phyloP scores from a whole-genome alignment of 176 grass and related monocot species.

The Alopecurus myosuroides region DNA sequence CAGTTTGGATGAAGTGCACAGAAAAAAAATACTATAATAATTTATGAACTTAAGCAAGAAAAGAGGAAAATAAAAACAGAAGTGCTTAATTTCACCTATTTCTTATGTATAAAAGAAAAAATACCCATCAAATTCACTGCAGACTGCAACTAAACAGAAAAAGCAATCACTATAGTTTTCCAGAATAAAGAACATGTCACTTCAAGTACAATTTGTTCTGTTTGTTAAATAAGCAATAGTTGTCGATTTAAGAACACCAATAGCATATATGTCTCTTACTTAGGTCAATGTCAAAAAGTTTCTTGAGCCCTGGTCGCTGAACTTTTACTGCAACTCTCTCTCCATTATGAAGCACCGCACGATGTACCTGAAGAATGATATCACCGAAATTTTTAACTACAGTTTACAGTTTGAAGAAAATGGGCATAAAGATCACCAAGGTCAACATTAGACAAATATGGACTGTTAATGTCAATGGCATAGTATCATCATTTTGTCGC shows the following conservation, averaged over 20 bases:
- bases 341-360: slow-evolving; percentile 81
- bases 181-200: neutral
- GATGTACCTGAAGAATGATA: slow-evolving; percentile 71
- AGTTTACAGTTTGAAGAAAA: neutral
- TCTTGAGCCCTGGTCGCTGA: slow-evolving; percentile 88
- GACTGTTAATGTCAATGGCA: neutral
- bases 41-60: neutral
- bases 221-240: neutral
- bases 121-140: neutral
- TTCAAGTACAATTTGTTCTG: neutral
- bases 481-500: slow-evolving; percentile 3
- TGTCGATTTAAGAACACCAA: neutral
- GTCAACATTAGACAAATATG: neutral
- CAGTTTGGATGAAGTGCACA: neutral
- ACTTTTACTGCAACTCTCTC: slow-evolving; percentile 93
- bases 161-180: neutral
- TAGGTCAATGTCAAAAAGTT: slow-evolving; percentile 97
- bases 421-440: slow-evolving; percentile 4
- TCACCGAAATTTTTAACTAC: neutral
- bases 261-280: slow-evolving; percentile 49
- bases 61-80: neutral
- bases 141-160: slow-evolving; percentile 12
- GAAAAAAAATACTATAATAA: neutral
- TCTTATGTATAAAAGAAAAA: neutral
- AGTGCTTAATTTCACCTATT: neutral